Evolutionary conservation across 176 grass and related monocot species (phyloP), one percentile per base, ranked within the genome.

Genomic region (Hordeum marinum): DNA sequence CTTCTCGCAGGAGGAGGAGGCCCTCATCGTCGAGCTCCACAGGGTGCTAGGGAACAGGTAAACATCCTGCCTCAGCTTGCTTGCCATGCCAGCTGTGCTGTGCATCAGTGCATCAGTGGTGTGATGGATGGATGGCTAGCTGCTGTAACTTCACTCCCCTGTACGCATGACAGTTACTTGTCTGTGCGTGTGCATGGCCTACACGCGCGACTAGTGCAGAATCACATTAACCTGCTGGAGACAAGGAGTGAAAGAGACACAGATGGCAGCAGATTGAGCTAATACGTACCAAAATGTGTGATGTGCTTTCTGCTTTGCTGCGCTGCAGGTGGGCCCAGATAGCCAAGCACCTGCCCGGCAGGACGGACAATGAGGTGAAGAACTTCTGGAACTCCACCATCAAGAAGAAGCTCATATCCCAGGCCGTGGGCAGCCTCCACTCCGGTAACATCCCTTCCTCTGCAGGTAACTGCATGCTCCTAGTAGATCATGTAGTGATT

Each of bases 301-400:
- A 52, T 39, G 14, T 57, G 64, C 64, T 8, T 17, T 63, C 26
- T 40, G 75, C 35, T 84, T 67, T 40, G 20, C 59, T 68, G 26
- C 63, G 67, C n/a, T 83, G 35, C 88, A 98, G 96, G 84, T 98
- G 96, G 96, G 91, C 96, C 50, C 96, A 94, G 91, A 98, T 98
- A 61, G 93, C 96, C 64, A 98, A 98, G 87, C 96, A 98, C 69
- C 93, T 98, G 4, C 96, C 96, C 48, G 96, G 96, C 42, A 92
- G 96, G 79, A 98, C 96, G 40, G 96, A 98, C 85, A 98, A 98
- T 42, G 96, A 98, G 80, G 96, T 98, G 35, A 98, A 98, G 93
- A 98, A 98, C 70, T 98, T 95, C 14, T 98, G 96, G 93, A 98
- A 98, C 84, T 98, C 96, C 50, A 95, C 93, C 70, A 94, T 98